These are phyloP conservation scores for Penicillium angulare DNA, from an alignment of 495 filamentous ascomycete genomes.

Conservation along the genomic window DNA sequence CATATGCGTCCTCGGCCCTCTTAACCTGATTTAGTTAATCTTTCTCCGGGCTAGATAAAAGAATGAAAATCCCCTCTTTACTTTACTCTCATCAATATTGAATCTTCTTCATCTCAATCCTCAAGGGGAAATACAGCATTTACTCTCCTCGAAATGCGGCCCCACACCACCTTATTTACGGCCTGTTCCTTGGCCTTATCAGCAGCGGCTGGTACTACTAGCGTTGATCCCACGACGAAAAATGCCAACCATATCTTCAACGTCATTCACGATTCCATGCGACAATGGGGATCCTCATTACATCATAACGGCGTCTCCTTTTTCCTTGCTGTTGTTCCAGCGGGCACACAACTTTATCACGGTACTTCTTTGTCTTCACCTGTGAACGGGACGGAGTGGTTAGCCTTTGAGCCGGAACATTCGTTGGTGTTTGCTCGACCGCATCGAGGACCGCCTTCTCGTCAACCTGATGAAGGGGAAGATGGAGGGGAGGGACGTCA, in stretches of 20 bases:
- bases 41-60: no score
- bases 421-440: slow-evolving; percentile 52
- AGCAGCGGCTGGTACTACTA: background rate
- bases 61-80: no score
- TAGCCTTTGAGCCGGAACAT: slow-evolving; percentile 71
- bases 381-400: slow-evolving; percentile 58
- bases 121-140: no score
- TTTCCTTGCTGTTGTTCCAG: slow-evolving; percentile 57
- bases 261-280: slow-evolving; percentile 62
- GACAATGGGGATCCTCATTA: slow-evolving; percentile 67
- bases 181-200: no score
- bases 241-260: slow-evolving; percentile 67
- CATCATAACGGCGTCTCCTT: slow-evolving; percentile 70
- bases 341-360: slow-evolving; percentile 61
- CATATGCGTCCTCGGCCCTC: slow-evolving; percentile 9
- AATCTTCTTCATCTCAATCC: no score
- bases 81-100: no score
- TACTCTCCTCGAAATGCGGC: no score
- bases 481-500: background rate
- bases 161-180: no score
- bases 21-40: no score
- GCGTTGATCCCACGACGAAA: background rate
- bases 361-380: slow-evolving; percentile 41
- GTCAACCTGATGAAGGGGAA: background rate
- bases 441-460: background rate